Percentiles rank a stretch among this genome's conserved stretches.
These are phyloP conservation scores for Amaranthus tricolor DNA, from an alignment of 179 eudicot genomes.

Conservation along the genomic window DNA sequence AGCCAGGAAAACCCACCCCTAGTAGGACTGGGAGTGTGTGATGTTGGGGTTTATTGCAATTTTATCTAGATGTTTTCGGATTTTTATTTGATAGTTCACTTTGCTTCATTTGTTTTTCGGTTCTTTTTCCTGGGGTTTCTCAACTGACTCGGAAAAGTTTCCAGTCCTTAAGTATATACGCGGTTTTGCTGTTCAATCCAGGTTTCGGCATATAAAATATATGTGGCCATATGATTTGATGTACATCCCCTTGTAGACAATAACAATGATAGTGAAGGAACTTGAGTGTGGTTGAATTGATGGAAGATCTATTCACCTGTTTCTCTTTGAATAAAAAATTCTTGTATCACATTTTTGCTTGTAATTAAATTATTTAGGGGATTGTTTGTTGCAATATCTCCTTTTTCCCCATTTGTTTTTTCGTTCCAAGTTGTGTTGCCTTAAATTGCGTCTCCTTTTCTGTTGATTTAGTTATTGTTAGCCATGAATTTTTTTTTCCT, in stretches of 20 bases:
- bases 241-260: constrained; percentile 32
- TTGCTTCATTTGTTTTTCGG: constrained; percentile 14
- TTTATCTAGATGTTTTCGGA: constrained; percentile 6
- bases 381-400: not conserved
- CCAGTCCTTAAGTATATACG: constrained; percentile 22
- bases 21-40: constrained; percentile 35
- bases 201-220: constrained; percentile 12
- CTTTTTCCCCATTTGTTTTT: not conserved
- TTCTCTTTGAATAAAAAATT: constrained; percentile 14
- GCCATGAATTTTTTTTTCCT: no score
- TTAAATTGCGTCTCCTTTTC: no score
- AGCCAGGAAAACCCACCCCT: constrained; percentile 43
- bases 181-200: constrained; percentile 16
- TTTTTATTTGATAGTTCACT: constrained; percentile 17
- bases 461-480: no score
- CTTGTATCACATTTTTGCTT: constrained; percentile 18
- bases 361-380: not conserved
- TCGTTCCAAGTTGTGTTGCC: no score
- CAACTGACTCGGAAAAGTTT: constrained; percentile 4
- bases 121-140: constrained; percentile 1
- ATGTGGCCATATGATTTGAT: constrained; percentile 26
- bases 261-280: constrained; percentile 8
- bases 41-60: not conserved
- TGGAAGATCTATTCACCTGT: constrained; percentile 7
- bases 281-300: constrained; percentile 15